Evolutionary conservation across 148 eudicot genomes (phyloP), one percentile per base, ranked within the genome.

Genomic region (Nepenthes mirabilis): DNA sequence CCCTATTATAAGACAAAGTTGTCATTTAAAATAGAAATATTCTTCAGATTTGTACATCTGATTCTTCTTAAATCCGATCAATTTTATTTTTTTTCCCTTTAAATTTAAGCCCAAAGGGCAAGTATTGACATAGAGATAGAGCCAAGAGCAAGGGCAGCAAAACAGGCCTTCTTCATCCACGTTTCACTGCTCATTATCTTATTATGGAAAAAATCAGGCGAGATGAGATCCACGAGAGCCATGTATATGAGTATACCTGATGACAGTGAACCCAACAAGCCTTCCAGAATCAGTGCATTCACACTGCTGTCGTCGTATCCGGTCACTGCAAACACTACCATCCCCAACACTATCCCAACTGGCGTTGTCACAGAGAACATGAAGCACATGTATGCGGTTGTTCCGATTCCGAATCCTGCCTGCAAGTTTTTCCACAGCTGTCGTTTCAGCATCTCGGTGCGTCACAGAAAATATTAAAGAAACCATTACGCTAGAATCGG

Each of bases 301-400:
- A 73, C 79, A 56, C 76, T 88, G 52, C 67, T 82, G 59, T 88
- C 91, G 2, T 88, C 95, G 53, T 84, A 88, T 1, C 95, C 95
- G 4, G 95, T 88, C 36, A 84, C 32, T 0, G 80, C 70, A 47
- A 84, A 84, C 14, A 88, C 58, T 14, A 82, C 52, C 91, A 84
- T 82, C 54, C 95, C 95, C 54, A 88, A 40, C 7, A 76, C 47
- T 75, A 84, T 84, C 5, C 95, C 91, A 63, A 81, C 58, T 0
- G 95, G 91, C 12, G 95, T 88, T 55, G 95, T 88, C 61, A 84
- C 91, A 2, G 95, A 58, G 50, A 88, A 88, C 95, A 88, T 82
- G 77, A 88, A 76, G 78, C 95, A 82, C 95, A 88, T 88, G 68
- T 84, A 85, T 9, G 83, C 79, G 4, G 86, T 85, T 36, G 91